Percentiles rank a stretch among this genome's conserved stretches.
Evolutionary conservation across 768 basidiomycete genomes (phyloP).

Genomic region (Suillus plorans): DNA sequence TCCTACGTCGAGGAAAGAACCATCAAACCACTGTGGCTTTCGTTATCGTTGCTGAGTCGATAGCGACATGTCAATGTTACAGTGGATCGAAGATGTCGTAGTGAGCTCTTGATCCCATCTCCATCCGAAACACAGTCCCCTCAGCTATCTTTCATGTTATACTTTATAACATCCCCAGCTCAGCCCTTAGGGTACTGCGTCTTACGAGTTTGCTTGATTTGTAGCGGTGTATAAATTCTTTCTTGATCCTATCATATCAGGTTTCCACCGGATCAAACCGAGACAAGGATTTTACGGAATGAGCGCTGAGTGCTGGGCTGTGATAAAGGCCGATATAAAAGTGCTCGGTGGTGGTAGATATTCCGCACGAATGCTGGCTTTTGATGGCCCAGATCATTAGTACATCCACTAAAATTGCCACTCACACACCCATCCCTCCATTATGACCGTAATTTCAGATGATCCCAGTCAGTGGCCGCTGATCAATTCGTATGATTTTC

Average conservation of each 20-base stretch:
- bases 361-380: background rate
- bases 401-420: background rate
- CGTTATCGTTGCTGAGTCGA: too few relatives aligned
- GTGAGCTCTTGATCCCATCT: background rate
- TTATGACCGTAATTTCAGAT: background rate
- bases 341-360: background rate
- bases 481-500: background rate
- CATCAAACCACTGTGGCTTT: background rate
- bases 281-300: background rate
- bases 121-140: too few relatives aligned
- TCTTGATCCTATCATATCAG: background rate
- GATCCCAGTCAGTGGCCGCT: background rate
- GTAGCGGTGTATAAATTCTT: too few relatives aligned
- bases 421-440: background rate
- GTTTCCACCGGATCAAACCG: background rate
- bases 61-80: background rate
- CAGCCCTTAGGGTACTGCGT: too few relatives aligned
- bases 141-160: too few relatives aligned
- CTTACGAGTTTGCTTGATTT: too few relatives aligned
- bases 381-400: background rate
- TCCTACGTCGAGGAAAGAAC: background rate
- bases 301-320: background rate
- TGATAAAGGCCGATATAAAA: background rate
- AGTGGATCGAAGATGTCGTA: background rate
- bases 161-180: too few relatives aligned